Evolutionary conservation across 1,284 basidiomycete genomes (phyloP).

Genomic region (Cystobasidium pallidum): DNA sequence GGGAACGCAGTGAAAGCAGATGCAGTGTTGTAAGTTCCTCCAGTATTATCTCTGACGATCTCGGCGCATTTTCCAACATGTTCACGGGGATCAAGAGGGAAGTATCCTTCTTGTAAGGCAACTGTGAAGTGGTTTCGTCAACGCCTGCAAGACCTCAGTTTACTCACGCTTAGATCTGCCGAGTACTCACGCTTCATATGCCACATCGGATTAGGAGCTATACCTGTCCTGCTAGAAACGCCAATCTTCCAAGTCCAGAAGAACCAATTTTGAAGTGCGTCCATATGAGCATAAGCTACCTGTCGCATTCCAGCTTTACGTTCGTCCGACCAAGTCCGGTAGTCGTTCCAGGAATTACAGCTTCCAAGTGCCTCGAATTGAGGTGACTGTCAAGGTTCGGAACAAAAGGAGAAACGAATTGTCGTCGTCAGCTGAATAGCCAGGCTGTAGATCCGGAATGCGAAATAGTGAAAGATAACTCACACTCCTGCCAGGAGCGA

Average conservation of each 20-base stretch:
- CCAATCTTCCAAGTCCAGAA: slow-evolving; percentile 98
- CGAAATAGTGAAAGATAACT: slow-evolving; percentile 18
- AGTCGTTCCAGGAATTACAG: slow-evolving; percentile 50
- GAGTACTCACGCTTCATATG: slow-evolving; percentile 49
- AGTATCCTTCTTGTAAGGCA: slow-evolving; percentile 83
- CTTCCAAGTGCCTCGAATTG: slow-evolving; percentile 45
- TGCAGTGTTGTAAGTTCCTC: slow-evolving; percentile 16
- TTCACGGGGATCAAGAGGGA: slow-evolving; percentile 64
- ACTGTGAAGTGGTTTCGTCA: slow-evolving; percentile 57
- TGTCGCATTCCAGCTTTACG: slow-evolving; percentile 39
- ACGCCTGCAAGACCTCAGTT: neutral
- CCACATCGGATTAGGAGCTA: slow-evolving; percentile 69
- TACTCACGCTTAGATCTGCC: no score
- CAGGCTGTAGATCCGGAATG: neutral
- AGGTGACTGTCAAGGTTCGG: no score
- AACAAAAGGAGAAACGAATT: no score
- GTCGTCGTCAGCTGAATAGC: no score
- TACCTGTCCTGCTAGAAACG: slow-evolving; percentile 64
- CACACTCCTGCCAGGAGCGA: slow-evolving; percentile 41
- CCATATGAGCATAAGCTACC: slow-evolving; percentile 44
- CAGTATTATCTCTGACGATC: slow-evolving; percentile 61
- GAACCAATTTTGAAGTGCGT: slow-evolving; percentile 68
- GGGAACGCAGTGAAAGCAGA: slow-evolving; percentile 60
- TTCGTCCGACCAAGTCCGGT: slow-evolving; percentile 37
- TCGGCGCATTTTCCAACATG: slow-evolving; percentile 71